phyloP scores from a whole-genome alignment of 208 protist genomes.

The Leptomonas pyrrhocoris region DNA sequence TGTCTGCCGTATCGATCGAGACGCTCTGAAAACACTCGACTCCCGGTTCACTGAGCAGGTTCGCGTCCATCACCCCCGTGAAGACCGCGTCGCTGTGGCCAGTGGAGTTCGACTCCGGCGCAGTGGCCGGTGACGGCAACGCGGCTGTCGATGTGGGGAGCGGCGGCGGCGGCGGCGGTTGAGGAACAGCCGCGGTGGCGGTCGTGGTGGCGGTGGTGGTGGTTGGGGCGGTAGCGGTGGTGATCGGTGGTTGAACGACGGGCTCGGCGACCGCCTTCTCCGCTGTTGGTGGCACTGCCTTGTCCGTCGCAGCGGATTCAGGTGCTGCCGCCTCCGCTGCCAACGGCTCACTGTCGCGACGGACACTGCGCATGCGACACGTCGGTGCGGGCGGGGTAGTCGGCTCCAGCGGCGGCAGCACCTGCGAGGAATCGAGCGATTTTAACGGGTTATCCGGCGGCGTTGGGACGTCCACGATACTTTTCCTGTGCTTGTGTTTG shows the following conservation, averaged over 20 bases:
- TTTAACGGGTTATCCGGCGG: not conserved
- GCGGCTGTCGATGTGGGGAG: not conserved
- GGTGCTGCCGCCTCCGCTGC: not conserved
- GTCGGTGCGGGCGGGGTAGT: not conserved
- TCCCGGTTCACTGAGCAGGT: not conserved
- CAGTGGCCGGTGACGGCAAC: not conserved
- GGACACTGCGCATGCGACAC: not conserved
- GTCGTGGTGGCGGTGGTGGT: too few relatives aligned
- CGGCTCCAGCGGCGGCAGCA: not conserved
- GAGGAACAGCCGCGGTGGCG: not conserved
- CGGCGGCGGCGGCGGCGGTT: not conserved
- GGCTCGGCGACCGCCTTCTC: too few relatives aligned
- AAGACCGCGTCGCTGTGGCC: slow-evolving; percentile 6
- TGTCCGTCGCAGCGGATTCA: too few relatives aligned
- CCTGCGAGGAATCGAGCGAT: slow-evolving; percentile 14
- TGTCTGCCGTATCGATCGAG: not conserved
- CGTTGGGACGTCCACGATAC: not conserved
- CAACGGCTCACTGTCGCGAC: not conserved
- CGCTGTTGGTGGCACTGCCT: too few relatives aligned
- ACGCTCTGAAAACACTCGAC: not conserved
- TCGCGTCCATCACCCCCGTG: not conserved
- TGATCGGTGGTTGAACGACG: too few relatives aligned
- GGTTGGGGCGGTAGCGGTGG: too few relatives aligned
- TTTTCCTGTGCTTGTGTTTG: not conserved
- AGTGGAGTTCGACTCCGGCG: not conserved